Percentiles rank a stretch among this genome's conserved stretches.
Conservation (phyloP, 805 yeast species). For the Candida dajiaensis region DNA sequence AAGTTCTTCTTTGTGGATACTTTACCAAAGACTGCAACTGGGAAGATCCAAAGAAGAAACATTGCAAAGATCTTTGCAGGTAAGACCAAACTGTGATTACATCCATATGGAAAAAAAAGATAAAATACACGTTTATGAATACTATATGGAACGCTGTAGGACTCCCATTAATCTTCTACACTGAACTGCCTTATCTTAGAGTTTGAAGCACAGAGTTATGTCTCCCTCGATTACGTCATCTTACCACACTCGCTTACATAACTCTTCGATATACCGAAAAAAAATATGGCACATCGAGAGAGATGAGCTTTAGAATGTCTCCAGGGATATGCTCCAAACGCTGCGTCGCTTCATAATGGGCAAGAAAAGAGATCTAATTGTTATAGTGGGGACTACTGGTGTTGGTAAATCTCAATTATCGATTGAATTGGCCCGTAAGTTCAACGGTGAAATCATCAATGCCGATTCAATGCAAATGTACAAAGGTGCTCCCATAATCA, state of each 20-base stretch:
- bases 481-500: constrained; percentile 60
- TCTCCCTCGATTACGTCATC: no score
- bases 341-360: constrained; percentile 13
- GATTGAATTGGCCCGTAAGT: constrained; percentile 67
- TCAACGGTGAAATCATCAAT: constrained; percentile 86
- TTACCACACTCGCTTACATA: no score
- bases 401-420: constrained; percentile 90
- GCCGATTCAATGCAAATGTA: constrained; percentile 98
- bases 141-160: no score
- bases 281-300: neutral
- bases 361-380: constrained; percentile 38
- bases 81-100: constrained; percentile 24
- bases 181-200: no score
- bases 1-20: constrained; percentile 51
- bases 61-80: constrained; percentile 48
- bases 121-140: no score
- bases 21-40: constrained; percentile 74
- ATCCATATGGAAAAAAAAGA: neutral
- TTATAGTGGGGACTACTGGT: constrained; percentile 90
- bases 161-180: no score
- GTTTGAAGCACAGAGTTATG: no score
- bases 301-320: neutral
- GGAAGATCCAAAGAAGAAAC: constrained; percentile 65
- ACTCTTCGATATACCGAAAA: neutral
- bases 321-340: constrained; percentile 6